Conservation (phyloP, 441 rosid species). For the Gossypium schwendimanii region DNA sequence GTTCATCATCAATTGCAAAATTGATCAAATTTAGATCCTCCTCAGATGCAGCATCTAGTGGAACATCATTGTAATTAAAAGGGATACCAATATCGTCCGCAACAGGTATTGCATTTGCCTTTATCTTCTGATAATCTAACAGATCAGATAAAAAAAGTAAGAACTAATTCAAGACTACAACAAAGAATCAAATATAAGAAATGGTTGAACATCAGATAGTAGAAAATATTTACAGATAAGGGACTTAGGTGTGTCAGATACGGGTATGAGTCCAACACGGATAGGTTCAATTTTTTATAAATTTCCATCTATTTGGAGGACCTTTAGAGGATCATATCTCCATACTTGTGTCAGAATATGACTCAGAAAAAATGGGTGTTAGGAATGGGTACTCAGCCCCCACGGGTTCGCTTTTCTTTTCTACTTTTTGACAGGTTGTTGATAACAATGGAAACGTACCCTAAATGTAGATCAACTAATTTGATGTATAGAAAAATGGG, state of each 20-base stretch:
- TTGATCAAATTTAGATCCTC: constrained; percentile 74
- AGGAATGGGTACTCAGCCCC: neutral
- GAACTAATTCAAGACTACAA: neutral
- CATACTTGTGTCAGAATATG: neutral
- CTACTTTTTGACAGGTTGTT: neutral
- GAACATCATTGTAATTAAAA: constrained; percentile 60
- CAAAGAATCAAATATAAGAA: neutral
- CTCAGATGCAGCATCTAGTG: constrained; percentile 51
- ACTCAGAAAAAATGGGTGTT: neutral
- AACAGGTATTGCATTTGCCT: constrained; percentile 70
- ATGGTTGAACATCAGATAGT: neutral
- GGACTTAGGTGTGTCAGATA: neutral
- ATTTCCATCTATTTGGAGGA: neutral
- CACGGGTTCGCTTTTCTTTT: neutral
- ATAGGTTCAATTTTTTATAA: neutral
- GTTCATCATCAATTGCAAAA: constrained; percentile 70
- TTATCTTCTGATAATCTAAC: constrained; percentile 87
- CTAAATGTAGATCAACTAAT: neutral
- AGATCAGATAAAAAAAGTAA: constrained; percentile 6
- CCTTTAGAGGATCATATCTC: neutral
- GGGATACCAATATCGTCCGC: constrained; percentile 63
- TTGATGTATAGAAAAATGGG: neutral
- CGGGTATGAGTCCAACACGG: neutral
- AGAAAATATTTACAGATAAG: neutral
- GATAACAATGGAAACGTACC: neutral